A percentile compares a stretch with the other conserved stretches of the same genome.
phyloP scores from a whole-genome alignment of 768 basidiomycete species.

The Rhodocollybia butyracea region DNA sequence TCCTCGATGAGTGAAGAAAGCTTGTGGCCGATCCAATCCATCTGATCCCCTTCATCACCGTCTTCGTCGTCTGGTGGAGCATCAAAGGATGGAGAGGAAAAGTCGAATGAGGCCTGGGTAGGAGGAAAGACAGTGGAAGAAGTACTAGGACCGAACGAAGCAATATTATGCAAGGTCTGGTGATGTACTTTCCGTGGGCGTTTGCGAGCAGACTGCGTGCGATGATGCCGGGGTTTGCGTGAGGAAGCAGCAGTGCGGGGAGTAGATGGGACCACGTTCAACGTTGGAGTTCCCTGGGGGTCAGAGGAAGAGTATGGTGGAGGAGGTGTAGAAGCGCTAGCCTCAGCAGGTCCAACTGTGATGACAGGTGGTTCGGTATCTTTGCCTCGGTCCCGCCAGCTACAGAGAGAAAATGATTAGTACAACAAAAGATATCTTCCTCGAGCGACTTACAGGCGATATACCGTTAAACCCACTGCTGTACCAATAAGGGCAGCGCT shows the following conservation, averaged over 20 bases:
- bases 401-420: conserved; percentile 22
- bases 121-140: conserved; percentile 23
- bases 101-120: conserved; percentile 41
- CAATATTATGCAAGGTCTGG: not conserved
- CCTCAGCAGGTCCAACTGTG: not conserved
- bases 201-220: conserved; percentile 8
- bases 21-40: conserved; percentile 81
- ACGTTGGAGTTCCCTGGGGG: conserved; percentile 9
- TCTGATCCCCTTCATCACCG: conserved; percentile 34
- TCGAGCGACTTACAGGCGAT: conserved; percentile 64
- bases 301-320: conserved; percentile 19
- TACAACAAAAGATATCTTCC: not conserved
- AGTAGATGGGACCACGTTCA: conserved; percentile 42
- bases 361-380: conserved; percentile 23
- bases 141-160: conserved; percentile 11
- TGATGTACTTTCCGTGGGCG: conserved; percentile 3
- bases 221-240: conserved; percentile 7
- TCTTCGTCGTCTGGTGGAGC: conserved; percentile 13
- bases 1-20: conserved; percentile 71
- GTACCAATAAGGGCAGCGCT: conserved; percentile 84
- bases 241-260: conserved; percentile 32
- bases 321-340: conserved; percentile 18
- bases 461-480: conserved; percentile 84
- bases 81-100: conserved; percentile 19
- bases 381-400: conserved; percentile 73